Evolutionary conservation across 202 grass and related monocot species (phyloP).

Genomic region (Digitaria exilis): DNA sequence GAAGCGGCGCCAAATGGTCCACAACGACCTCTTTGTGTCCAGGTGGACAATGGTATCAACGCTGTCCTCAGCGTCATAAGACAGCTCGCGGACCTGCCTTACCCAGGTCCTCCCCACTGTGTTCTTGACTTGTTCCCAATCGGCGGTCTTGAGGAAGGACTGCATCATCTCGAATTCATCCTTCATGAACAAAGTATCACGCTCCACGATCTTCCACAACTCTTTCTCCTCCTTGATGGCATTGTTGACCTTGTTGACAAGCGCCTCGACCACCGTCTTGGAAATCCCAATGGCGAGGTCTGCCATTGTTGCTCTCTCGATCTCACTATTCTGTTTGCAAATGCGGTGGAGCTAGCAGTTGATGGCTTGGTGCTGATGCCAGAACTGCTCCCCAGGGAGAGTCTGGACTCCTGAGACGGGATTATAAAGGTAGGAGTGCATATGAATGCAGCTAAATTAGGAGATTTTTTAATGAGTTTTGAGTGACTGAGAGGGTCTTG

Average conservation of each 20-base stretch:
- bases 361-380: too few relatives aligned
- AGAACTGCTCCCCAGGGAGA: too few relatives aligned
- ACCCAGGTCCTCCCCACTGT: conserved; percentile 32
- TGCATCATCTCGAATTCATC: conserved; percentile 46
- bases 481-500: too few relatives aligned
- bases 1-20: too few relatives aligned
- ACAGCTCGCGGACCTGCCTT: conserved; percentile 32
- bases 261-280: background rate
- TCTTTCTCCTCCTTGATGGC: conserved; percentile 10
- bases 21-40: background rate
- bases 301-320: background rate
- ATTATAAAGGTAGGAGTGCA: too few relatives aligned
- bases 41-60: conserved; percentile 31
- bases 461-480: too few relatives aligned
- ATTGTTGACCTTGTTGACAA: background rate
- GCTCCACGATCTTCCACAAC: too few relatives aligned
- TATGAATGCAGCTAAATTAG: too few relatives aligned
- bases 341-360: too few relatives aligned
- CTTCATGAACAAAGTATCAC: too few relatives aligned
- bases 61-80: conserved; percentile 31
- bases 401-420: too few relatives aligned
- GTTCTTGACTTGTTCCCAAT: background rate
- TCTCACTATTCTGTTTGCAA: background rate
- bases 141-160: conserved; percentile 29
- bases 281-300: background rate